Percentiles rank a stretch among this genome's conserved stretches.
Conservation (phyloP, 345 rosid genomes). For the Eucalyptus guilfoylei region DNA sequence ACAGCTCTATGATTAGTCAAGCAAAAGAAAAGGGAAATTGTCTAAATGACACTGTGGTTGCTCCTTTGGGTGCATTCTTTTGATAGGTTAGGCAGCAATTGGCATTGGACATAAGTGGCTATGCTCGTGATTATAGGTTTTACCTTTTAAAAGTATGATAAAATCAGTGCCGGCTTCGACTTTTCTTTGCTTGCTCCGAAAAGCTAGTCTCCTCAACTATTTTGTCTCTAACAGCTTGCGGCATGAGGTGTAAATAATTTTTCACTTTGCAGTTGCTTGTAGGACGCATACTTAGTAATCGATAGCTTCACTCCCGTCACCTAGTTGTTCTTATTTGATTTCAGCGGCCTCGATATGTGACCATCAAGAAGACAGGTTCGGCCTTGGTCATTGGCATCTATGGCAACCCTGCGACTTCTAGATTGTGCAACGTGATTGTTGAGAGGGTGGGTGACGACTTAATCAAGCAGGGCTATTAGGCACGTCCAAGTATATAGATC, state of each 20-base stretch:
- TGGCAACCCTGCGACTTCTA: accelerated
- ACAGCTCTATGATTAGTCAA: not conserved
- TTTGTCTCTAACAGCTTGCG: not conserved
- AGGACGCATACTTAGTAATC: not conserved
- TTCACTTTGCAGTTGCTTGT: not conserved
- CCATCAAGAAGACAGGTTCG: not conserved
- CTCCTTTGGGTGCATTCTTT: not conserved
- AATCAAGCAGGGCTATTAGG: not conserved
- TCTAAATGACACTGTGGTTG: not conserved
- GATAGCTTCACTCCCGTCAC: not conserved
- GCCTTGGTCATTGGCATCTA: not conserved
- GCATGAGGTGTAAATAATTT: not conserved
- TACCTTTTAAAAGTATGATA: not conserved
- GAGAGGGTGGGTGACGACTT: not conserved
- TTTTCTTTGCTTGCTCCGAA: not conserved
- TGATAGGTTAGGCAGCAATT: not conserved
- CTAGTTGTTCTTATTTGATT: not conserved
- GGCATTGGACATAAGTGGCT: not conserved
- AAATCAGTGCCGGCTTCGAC: not conserved
- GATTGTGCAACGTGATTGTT: not conserved
- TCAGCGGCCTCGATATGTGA: not conserved
- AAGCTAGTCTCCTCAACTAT: not conserved
- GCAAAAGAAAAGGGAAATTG: not conserved
- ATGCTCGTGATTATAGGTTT: not conserved
- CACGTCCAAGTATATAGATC: not conserved